Percentiles rank a stretch among this genome's conserved stretches.
phyloP scores from a whole-genome alignment of 495 filamentous ascomycete species.

The Penicillium paxilli region DNA sequence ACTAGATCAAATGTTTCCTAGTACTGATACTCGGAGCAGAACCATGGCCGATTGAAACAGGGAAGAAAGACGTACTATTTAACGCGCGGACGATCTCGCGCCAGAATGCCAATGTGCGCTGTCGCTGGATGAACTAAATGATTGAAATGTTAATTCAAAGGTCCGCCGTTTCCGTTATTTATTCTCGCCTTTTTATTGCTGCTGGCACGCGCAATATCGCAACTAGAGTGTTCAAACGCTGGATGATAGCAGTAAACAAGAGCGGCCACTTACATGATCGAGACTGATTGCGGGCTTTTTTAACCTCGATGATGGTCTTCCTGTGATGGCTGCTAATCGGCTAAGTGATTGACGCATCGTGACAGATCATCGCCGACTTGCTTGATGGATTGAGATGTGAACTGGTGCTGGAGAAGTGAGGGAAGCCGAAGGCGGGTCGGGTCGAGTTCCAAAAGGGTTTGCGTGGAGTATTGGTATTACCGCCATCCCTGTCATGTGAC shows the following conservation, averaged over 20 bases:
- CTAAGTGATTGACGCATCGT: conserved; percentile 31
- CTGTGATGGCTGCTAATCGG: conserved; percentile 33
- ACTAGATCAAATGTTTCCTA: no score
- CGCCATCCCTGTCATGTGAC: conserved; percentile 3
- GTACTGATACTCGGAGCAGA: background rate
- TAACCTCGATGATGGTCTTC: conserved; percentile 31
- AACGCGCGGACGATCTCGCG: conserved; percentile 40
- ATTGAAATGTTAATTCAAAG: background rate
- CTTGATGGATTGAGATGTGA: no score
- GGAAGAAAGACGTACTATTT: conserved; percentile 28
- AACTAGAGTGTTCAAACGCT: no score
- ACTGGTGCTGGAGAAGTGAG: no score
- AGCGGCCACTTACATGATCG: conserved; percentile 36
- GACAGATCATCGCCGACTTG: conserved; percentile 5
- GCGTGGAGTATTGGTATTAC: background rate
- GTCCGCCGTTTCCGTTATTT: background rate
- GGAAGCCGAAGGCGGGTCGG: no score
- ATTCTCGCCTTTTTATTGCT: no score
- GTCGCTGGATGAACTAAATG: conserved; percentile 49
- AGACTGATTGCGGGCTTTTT: conserved; percentile 41
- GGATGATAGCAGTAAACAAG: background rate
- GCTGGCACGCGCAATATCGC: no score
- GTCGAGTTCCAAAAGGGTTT: conserved; percentile 6
- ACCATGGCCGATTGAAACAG: no score
- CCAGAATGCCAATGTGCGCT: conserved; percentile 40